These are phyloP conservation scores for Coemansia sp. DNA, from an alignment of 192 early-diverging fungal species.

Conservation along the genomic window DNA sequence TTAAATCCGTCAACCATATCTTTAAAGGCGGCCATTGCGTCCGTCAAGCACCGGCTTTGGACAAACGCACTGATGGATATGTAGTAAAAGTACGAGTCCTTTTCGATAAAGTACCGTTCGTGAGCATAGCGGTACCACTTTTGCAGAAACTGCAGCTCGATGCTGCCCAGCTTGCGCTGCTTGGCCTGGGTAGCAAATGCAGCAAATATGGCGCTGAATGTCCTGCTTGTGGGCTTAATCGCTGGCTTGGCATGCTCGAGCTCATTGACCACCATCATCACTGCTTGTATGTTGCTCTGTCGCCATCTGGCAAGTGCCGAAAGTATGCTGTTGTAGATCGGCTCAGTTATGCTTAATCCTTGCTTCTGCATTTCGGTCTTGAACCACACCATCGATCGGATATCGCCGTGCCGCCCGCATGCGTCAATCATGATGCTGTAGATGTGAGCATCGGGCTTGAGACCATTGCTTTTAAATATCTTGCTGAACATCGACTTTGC, in stretches of 20 bases:
- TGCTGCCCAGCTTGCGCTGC: not conserved
- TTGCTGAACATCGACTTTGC: slow-evolving; percentile 34
- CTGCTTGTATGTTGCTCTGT: slow-evolving; percentile 18
- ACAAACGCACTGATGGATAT: slow-evolving; percentile 34
- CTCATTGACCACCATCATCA: slow-evolving; percentile 22
- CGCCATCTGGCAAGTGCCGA: slow-evolving; percentile 25
- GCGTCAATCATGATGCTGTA: slow-evolving; percentile 47
- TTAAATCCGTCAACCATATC: slow-evolving; percentile 37
- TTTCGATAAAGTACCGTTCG: slow-evolving; percentile 30
- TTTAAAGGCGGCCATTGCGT: slow-evolving; percentile 34
- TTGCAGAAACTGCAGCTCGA: slow-evolving; percentile 28
- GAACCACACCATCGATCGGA: slow-evolving; percentile 24
- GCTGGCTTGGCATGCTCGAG: slow-evolving; percentile 18
- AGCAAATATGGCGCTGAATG: slow-evolving; percentile 39
- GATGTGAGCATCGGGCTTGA: slow-evolving; percentile 39
- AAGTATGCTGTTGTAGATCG: slow-evolving; percentile 44
- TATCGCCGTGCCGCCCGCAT: slow-evolving; percentile 35
- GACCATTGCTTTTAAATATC: slow-evolving; percentile 9
- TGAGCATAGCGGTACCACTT: slow-evolving; percentile 32
- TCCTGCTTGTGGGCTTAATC: slow-evolving; percentile 34
- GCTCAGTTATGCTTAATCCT: slow-evolving; percentile 13
- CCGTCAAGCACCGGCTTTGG: slow-evolving; percentile 14
- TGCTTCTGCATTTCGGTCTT: slow-evolving; percentile 25
- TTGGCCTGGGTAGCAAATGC: slow-evolving; percentile 30
- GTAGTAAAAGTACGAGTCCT: slow-evolving; percentile 36